These are phyloP conservation scores for Protea cynaroides DNA, from an alignment of 164 flowering plant species.

Conservation along the genomic window DNA sequence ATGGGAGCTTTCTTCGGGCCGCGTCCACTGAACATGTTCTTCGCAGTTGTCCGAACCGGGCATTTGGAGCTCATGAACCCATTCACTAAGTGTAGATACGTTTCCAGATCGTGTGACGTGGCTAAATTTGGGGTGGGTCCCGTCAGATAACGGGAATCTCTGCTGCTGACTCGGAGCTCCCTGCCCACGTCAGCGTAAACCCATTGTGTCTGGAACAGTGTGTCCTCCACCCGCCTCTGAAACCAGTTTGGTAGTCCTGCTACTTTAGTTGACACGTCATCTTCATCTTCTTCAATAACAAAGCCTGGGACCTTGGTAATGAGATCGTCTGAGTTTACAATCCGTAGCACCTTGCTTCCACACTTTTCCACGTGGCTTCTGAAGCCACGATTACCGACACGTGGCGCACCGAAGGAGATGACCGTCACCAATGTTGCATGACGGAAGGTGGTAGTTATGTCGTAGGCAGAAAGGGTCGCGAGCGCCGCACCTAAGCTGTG, in stretches of 20 bases:
- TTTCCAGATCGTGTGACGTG: conserved; percentile 54
- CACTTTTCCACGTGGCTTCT: conserved; percentile 31
- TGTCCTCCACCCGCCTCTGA: too few species aligned
- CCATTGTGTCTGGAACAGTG: conserved; percentile 29
- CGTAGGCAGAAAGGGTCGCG: conserved; percentile 55
- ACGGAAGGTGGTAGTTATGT: conserved; percentile 33
- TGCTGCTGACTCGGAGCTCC: conserved; percentile 39
- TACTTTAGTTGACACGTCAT: neutral
- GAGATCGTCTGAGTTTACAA: conserved; percentile 57
- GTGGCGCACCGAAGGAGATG: conserved; percentile 70
- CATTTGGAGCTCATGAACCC: conserved; percentile 41
- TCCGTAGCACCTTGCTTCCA: conserved; percentile 50
- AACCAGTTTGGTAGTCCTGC: conserved; percentile 12
- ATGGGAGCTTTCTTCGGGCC: too few species aligned
- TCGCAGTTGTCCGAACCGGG: conserved; percentile 18
- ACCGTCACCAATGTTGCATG: conserved; percentile 46
- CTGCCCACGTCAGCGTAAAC: conserved; percentile 44
- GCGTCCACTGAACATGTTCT: too few species aligned
- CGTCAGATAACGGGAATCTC: conserved; percentile 26
- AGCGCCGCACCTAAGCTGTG: conserved; percentile 86
- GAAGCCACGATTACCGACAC: conserved; percentile 56
- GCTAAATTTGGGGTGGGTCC: conserved; percentile 24
- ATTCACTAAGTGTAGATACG: conserved; percentile 50
- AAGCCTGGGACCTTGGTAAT: conserved; percentile 71
- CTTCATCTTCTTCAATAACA: conserved; percentile 30